Conservation (phyloP, 2,329 filamentous ascomycete genomes). For the Sporothrix pseudoabietina region DNA sequence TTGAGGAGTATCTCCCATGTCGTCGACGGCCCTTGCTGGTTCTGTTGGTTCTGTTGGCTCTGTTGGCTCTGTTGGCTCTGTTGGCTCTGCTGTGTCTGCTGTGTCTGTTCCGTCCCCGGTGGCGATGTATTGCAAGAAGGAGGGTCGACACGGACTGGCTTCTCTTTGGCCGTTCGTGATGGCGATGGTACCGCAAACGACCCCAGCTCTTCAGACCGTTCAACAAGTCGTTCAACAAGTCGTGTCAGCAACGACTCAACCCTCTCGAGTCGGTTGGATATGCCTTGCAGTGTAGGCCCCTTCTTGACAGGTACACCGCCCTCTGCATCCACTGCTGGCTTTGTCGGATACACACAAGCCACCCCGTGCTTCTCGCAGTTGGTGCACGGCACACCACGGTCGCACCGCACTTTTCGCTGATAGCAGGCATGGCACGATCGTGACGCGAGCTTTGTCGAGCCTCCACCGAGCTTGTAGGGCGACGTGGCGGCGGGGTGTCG, state of each 20-base stretch:
- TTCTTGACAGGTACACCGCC: not conserved
- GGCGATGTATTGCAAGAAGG: not conserved
- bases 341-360: slow-evolving; percentile 16
- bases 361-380: slow-evolving; percentile 9
- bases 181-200: not conserved
- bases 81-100: not conserved
- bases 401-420: slow-evolving; percentile 22
- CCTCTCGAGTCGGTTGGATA: slow-evolving; percentile 1
- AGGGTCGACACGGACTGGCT: not conserved
- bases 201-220: not conserved
- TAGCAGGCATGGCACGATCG: slow-evolving; percentile 24
- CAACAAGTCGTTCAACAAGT: not conserved
- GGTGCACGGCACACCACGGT: slow-evolving; percentile 19
- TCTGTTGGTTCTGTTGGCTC: not conserved
- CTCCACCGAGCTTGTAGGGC: not conserved
- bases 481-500: not conserved
- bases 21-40: not conserved
- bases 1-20: slow-evolving; percentile 8
- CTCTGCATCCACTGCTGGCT: not conserved
- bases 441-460: not conserved
- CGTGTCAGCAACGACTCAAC: not conserved
- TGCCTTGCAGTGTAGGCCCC: not conserved
- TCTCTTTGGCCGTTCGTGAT: too few species aligned
- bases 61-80: not conserved
- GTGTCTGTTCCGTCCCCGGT: not conserved